A percentile compares a stretch with the other conserved stretches of the same genome.
These are phyloP conservation scores for Aquanectria penicillioides DNA, from an alignment of 2,329 filamentous ascomycete species.

Conservation along the genomic window DNA sequence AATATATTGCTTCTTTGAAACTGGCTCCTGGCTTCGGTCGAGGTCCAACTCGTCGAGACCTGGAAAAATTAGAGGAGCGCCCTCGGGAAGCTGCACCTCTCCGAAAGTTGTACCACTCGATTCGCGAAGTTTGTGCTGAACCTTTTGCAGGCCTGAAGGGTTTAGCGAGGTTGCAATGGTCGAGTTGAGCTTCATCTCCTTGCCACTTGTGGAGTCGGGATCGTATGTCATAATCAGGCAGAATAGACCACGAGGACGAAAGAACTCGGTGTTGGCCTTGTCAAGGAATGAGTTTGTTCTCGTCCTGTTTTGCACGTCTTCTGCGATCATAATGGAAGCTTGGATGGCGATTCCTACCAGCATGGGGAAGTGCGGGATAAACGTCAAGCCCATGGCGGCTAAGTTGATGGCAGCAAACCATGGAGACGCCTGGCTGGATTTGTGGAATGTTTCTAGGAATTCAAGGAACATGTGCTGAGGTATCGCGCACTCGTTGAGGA, in stretches of 20 bases:
- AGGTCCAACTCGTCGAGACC: neutral
- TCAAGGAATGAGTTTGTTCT: slow-evolving; percentile 28
- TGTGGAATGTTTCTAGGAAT: slow-evolving; percentile 23
- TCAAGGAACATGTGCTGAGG: slow-evolving; percentile 30
- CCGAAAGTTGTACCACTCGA: slow-evolving; percentile 11
- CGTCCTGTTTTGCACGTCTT: slow-evolving; percentile 18
- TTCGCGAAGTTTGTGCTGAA: neutral
- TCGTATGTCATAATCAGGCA: slow-evolving; percentile 29
- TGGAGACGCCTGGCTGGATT: slow-evolving; percentile 24
- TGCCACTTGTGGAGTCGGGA: neutral
- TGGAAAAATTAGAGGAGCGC: slow-evolving; percentile 13
- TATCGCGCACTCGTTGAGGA: slow-evolving; percentile 18
- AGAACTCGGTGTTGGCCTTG: slow-evolving; percentile 25
- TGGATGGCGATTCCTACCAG: slow-evolving; percentile 27
- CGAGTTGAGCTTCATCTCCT: neutral
- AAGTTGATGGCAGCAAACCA: slow-evolving; percentile 28
- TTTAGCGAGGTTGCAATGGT: slow-evolving; percentile 8
- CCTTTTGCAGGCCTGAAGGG: slow-evolving; percentile 2
- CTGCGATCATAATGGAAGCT: slow-evolving; percentile 9
- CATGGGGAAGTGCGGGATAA: slow-evolving; percentile 24
- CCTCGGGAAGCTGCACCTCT: slow-evolving; percentile 17
- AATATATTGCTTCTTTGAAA: slow-evolving; percentile 3
- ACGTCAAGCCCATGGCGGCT: slow-evolving; percentile 9
- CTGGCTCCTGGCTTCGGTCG: neutral
- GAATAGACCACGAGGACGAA: slow-evolving; percentile 27